Evolutionary conservation across 1,284 basidiomycete genomes (phyloP).

Genomic region (Rhodotorula sp.): DNA sequence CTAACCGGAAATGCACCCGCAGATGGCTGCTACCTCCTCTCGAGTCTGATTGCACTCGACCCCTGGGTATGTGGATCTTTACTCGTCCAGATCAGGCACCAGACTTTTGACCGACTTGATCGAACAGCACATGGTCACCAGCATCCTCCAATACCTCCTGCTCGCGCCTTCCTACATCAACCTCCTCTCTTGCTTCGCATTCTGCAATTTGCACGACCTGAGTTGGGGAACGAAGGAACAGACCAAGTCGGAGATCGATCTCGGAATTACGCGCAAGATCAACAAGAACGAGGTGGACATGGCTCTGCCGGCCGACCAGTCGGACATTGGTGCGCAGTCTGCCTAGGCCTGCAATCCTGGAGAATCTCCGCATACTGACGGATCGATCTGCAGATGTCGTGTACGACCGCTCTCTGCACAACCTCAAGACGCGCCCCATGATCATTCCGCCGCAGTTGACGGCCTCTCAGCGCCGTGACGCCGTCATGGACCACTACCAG

Average conservation of each 20-base stretch:
- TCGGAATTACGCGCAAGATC: slow-evolving; percentile 62
- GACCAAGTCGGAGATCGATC: slow-evolving; percentile 45
- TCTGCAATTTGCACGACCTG: slow-evolving; percentile 59
- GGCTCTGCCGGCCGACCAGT: slow-evolving; percentile 78
- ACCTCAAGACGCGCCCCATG: slow-evolving; percentile 66
- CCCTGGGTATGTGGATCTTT: slow-evolving; percentile 8
- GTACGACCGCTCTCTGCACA: slow-evolving; percentile 84
- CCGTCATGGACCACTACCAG: slow-evolving; percentile 50
- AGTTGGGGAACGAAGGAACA: slow-evolving; percentile 53
- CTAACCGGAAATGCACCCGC: neutral
- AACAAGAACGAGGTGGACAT: slow-evolving; percentile 81
- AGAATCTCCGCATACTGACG: neutral
- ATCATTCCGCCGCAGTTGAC: slow-evolving; percentile 48
- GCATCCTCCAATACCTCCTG: slow-evolving; percentile 83
- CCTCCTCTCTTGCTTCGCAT: slow-evolving; percentile 61
- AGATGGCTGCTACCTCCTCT: slow-evolving; percentile 64
- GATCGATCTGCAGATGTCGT: slow-evolving; percentile 57
- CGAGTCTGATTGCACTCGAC: slow-evolving; percentile 45
- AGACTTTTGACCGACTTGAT: too few relatives aligned
- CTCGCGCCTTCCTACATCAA: slow-evolving; percentile 69
- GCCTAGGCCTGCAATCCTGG: neutral
- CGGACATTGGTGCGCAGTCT: slow-evolving; percentile 62
- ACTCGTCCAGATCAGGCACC: neutral
- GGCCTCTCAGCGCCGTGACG: slow-evolving; percentile 47
- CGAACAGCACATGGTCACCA: slow-evolving; percentile 70